A percentile compares a stretch with the other conserved stretches of the same genome.
Evolutionary conservation across 2,329 filamentous ascomycete genomes (phyloP).

Genomic region (Diplodia mutila): DNA sequence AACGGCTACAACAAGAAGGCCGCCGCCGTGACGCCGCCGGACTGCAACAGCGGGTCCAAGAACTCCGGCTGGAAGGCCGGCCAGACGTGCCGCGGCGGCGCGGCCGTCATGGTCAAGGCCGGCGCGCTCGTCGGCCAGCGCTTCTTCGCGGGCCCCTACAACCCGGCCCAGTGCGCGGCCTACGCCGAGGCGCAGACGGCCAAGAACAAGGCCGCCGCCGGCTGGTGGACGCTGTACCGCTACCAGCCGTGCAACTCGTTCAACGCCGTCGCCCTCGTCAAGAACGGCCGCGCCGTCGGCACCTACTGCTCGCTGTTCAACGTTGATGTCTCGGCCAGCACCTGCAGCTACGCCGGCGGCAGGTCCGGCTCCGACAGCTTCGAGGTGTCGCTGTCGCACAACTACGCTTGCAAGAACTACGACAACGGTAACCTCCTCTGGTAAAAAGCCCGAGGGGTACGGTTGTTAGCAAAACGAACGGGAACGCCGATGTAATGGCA

Average conservation of each 20-base stretch:
- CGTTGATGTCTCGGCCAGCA: not conserved
- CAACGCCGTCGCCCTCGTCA: slow-evolving; percentile 40
- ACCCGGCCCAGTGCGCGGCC: slow-evolving; percentile 37
- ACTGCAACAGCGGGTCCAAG: slow-evolving; percentile 12
- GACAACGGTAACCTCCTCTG: not conserved
- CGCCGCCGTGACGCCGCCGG: not conserved
- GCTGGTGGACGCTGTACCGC: slow-evolving; percentile 5
- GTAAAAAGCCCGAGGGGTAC: not conserved
- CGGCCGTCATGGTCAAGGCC: slow-evolving; percentile 37
- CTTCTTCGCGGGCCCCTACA: slow-evolving; percentile 37
- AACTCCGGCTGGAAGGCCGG: slow-evolving; percentile 28
- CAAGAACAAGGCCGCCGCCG: slow-evolving; percentile 2
- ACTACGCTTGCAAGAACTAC: slow-evolving; percentile 8
- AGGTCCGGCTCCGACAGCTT: slow-evolving; percentile 2
- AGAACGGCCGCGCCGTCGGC: slow-evolving; percentile 30
- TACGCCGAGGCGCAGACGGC: slow-evolving; percentile 30
- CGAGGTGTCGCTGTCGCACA: not conserved
- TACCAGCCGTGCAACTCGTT: slow-evolving; percentile 38
- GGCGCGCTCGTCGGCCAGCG: slow-evolving; percentile 36
- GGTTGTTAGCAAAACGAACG: no score
- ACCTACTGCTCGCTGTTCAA: slow-evolving; percentile 36
- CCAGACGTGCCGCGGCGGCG: slow-evolving; percentile 29
- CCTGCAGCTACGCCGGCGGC: not conserved
- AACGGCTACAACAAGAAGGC: slow-evolving; percentile 31
- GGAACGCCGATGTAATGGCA: not conserved